Evolutionary conservation across 2,329 filamentous ascomycete species (phyloP), one percentile per base, ranked within the genome.

Genomic region (Gremmenia infestans): DNA sequence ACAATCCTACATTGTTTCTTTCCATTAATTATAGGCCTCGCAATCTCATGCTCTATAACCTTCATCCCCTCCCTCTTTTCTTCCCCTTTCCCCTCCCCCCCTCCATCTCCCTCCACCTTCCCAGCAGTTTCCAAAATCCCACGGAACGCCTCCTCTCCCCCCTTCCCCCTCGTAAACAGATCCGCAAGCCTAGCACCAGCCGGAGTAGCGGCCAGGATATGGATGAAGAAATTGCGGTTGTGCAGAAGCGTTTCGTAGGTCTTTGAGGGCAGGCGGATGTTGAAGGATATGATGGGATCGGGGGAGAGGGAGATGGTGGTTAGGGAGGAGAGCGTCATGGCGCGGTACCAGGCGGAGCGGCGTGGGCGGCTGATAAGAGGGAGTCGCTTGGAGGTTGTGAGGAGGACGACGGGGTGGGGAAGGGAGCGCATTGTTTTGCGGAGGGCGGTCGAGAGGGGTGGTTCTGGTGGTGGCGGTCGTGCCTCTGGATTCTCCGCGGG

Each of bases 291-390:
- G 9, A 68, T 64, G 5, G 69, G 68, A 7, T 55, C 39, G 5
- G 66, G 66, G n/a, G 58, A 57, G 8, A 71, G 57, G 2, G 66
- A 63, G 2, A 70, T 52, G 7, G 67, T 67, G 1, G 62, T 68
- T 51, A 71, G 68, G 4, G 69, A 70, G 5, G 69, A 71, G n/a
- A 71, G 43, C 8, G 68, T 67, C 62, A 70, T 69, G 6, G 65
- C 67, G 28, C 63, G 52, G 39, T 52, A 57, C 9, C 54, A 35
- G 17, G 7, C 4, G 36, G 22, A 6, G 40, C 37, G 5, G 53
- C 36, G 22, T 17, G 22, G 50, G 17, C 37, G 15, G 15, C 45
- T 39, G 32, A 40, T 39, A n/a, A 12, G 11, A 36, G 52, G 23
- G 5, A 37, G 28, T 35, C 45, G 32, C 12, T 35, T 42, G 14